Base-by-base conservation (phyloP, 257 asterid species). In the Solanum etuberosum region DNA sequence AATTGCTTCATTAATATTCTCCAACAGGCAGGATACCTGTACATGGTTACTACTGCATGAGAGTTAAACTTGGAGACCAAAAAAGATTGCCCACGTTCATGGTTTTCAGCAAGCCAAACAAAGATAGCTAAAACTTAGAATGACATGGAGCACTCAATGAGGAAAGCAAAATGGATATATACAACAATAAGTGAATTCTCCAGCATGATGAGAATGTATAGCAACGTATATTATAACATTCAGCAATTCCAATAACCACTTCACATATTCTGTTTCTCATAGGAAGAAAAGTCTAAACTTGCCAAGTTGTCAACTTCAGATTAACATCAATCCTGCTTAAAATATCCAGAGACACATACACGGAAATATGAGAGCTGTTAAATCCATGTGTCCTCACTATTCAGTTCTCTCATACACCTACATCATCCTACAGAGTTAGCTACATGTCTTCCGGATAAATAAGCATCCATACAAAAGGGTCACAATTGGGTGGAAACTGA, bases 21-120 rank as follows among this genome's bases (percentile, higher is more conserved):
- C 95, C 91, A 97, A 87, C 85, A 97, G 93, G 90, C 94, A 91
- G 61, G 93, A 91, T 34, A 95, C 93, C 99, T 97, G 95, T 85
- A 72, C 88, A 91, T 68, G 80, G 87, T 29, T 32, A 73, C 84
- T 23, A 37, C 72, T 83, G 87, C 82, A 86, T 85, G 51, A 86
- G 65, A 81, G 51, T 84, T 16, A 57, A 34, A 84, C 25, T 27
- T 42, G 63, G 38, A 43, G 63, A 43, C 25, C 40, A 43, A 48
- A 81, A n/a, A 18, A 80, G 29, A 81, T 46, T 18, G 42, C 11
- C 85, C 20, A 29, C 27, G 31, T 29, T 80, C 38, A 20, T 81
- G 16, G 43, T 81, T 81, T 81, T 10, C 85, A 16, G 42, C 42
- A 81, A 46, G 18, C 18, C 59, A 29, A 38, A 48, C 68, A 81